These are phyloP conservation scores for Neurospora terricola DNA, from an alignment of 495 filamentous ascomycete genomes.

Conservation along the genomic window DNA sequence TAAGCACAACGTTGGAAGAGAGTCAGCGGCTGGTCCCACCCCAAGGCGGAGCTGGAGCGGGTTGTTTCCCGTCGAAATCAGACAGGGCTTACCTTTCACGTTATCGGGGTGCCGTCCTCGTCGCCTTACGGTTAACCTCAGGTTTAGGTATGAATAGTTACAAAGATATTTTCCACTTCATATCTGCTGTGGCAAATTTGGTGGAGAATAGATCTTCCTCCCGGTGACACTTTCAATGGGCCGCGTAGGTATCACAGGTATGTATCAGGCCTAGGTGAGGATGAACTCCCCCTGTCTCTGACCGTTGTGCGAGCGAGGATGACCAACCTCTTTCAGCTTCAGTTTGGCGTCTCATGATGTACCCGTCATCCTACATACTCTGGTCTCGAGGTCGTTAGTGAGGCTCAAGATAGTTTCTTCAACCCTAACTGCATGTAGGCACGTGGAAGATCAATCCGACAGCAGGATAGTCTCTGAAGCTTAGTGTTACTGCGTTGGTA, in stretches of 20 bases:
- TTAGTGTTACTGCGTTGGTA: not conserved
- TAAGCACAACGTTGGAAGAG: not conserved
- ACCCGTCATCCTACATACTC: not conserved
- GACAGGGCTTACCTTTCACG: not conserved
- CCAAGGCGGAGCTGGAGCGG: not conserved
- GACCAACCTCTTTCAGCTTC: not conserved
- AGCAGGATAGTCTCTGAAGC: not conserved
- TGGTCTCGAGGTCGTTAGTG: not conserved
- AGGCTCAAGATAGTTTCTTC: not conserved
- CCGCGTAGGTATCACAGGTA: not conserved
- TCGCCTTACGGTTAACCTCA: not conserved
- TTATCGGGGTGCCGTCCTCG: not conserved
- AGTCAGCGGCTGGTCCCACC: not conserved
- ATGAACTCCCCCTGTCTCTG: not conserved
- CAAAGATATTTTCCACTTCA: not conserved
- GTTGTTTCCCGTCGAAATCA: not conserved
- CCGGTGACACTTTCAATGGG: not conserved
- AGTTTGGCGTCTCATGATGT: not conserved
- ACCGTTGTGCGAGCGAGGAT: not conserved
- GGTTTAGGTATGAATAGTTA: not conserved
- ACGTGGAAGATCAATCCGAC: not conserved
- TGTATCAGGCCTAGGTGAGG: not conserved
- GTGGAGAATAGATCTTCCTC: not conserved
- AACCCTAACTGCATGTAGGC: not conserved
- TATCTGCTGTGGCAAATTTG: not conserved